These are phyloP conservation scores for Gentiana macrophylla DNA, from an alignment of 257 asterid genomes.

Conservation along the genomic window DNA sequence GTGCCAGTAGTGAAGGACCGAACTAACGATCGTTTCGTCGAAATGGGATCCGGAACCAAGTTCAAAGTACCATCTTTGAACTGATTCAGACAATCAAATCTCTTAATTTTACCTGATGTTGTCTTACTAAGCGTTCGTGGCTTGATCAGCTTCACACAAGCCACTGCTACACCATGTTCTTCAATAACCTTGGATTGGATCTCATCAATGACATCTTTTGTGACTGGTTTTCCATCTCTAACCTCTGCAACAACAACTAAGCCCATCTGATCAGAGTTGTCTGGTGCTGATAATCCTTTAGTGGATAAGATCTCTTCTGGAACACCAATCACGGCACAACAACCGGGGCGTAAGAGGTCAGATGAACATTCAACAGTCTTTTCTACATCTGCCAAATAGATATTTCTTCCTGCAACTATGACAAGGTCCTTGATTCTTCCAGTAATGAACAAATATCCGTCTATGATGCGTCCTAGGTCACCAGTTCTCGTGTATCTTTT, in stretches of 20 bases:
- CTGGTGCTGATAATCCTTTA: slow-evolving; percentile 49
- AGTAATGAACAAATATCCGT: slow-evolving; percentile 55
- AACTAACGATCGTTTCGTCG: slow-evolving; percentile 29
- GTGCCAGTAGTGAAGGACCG: slow-evolving; percentile 74
- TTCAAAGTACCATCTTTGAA: slow-evolving; percentile 55
- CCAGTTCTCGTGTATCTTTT: slow-evolving; percentile 59
- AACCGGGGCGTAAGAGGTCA: slow-evolving; percentile 67
- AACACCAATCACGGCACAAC: slow-evolving; percentile 79
- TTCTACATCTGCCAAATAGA: slow-evolving; percentile 71
- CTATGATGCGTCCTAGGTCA: slow-evolving; percentile 56
- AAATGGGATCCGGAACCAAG: slow-evolving; percentile 40
- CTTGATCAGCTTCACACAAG: slow-evolving; percentile 53
- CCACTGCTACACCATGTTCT: slow-evolving; percentile 69
- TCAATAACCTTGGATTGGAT: slow-evolving; percentile 51
- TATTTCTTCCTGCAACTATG: slow-evolving; percentile 76
- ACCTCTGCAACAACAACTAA: slow-evolving; percentile 77
- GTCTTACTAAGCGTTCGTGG: slow-evolving; percentile 77
- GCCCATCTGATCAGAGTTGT: slow-evolving; percentile 59
- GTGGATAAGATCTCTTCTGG: slow-evolving; percentile 59
- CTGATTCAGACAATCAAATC: slow-evolving; percentile 74
- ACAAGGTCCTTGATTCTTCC: slow-evolving; percentile 87
- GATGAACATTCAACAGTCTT: slow-evolving; percentile 76
- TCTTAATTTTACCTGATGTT: slow-evolving; percentile 69
- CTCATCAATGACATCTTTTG: slow-evolving; percentile 38
- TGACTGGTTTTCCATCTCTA: slow-evolving; percentile 48